Percentiles rank a stretch among this genome's conserved stretches.
These are phyloP conservation scores for Sugiyamaella castrensis DNA, from an alignment of 1,139 yeast species.

Conservation along the genomic window DNA sequence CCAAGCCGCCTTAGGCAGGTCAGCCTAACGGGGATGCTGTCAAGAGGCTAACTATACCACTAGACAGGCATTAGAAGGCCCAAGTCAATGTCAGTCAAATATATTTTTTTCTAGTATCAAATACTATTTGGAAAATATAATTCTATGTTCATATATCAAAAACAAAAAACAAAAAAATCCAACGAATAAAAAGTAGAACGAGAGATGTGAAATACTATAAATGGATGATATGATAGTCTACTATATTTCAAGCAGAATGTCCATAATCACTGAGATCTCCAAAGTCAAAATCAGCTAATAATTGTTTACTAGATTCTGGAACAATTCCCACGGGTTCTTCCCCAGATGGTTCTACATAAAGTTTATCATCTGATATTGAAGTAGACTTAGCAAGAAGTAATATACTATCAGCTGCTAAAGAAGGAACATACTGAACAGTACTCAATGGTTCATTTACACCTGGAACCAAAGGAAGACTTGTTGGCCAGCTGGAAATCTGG, in stretches of 20 bases:
- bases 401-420: slow-evolving; percentile 1
- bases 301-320: background rate
- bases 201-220: background rate
- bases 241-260: background rate
- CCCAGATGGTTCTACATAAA: too few relatives aligned
- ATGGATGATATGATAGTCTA: background rate
- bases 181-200: background rate
- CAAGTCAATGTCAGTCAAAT: too few relatives aligned
- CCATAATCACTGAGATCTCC: slow-evolving; percentile 16
- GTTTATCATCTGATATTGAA: too few relatives aligned
- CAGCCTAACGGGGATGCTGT: too few relatives aligned
- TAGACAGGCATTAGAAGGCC: too few relatives aligned
- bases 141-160: slow-evolving; percentile 1
- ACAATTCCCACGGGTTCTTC: background rate
- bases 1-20: too few relatives aligned
- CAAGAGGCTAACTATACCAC: too few relatives aligned
- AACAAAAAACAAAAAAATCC: too few relatives aligned
- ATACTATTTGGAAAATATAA: too few relatives aligned
- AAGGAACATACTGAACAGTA: slow-evolving; percentile 4
- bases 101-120: too few relatives aligned
- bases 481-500: background rate
- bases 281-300: slow-evolving; percentile 9
- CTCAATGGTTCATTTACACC: slow-evolving; percentile 1
- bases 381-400: too few relatives aligned
- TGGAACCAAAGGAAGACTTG: slow-evolving; percentile 7